Percentiles rank a stretch among this genome's conserved stretches.
Evolutionary conservation across 1,284 basidiomycete species (phyloP).

Genomic region (Trichosporon sp.): DNA sequence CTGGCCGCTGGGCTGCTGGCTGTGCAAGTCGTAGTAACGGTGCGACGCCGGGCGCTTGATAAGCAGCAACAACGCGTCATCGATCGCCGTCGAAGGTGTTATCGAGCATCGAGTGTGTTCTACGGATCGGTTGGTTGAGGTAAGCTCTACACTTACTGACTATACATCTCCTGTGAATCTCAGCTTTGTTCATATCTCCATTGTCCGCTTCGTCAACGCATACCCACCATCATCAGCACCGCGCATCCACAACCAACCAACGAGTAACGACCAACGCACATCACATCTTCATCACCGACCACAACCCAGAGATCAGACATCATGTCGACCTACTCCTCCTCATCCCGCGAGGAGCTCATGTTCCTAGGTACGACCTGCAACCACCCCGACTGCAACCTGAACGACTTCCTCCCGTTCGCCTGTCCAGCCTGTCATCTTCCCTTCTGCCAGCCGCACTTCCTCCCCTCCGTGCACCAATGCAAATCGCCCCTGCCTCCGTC

Average conservation of each 20-base stretch:
- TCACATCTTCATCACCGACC: not conserved
- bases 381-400: conserved; percentile 43
- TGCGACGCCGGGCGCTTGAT: not conserved
- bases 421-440: conserved; percentile 46
- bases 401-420: conserved; percentile 48
- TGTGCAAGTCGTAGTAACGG: too few species aligned
- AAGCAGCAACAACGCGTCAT: conserved; percentile 4
- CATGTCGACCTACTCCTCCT: conserved; percentile 15
- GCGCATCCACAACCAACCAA: too few species aligned
- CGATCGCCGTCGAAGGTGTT: not conserved
- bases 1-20: too few species aligned
- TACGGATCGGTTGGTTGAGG: too few species aligned
- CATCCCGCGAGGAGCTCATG: conserved; percentile 35
- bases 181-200: not conserved
- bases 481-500: conserved; percentile 40
- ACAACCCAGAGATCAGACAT: not conserved
- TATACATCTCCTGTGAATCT: not conserved
- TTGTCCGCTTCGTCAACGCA: too few species aligned
- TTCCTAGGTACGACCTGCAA: conserved; percentile 46
- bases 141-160: too few species aligned
- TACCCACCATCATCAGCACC: not conserved
- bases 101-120: not conserved
- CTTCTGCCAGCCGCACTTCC: conserved; percentile 47
- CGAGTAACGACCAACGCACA: not conserved
- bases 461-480: conserved; percentile 41